Conservation (phyloP, 371 early-diverging fungal genomes). For the Synchytrium microbalum region DNA sequence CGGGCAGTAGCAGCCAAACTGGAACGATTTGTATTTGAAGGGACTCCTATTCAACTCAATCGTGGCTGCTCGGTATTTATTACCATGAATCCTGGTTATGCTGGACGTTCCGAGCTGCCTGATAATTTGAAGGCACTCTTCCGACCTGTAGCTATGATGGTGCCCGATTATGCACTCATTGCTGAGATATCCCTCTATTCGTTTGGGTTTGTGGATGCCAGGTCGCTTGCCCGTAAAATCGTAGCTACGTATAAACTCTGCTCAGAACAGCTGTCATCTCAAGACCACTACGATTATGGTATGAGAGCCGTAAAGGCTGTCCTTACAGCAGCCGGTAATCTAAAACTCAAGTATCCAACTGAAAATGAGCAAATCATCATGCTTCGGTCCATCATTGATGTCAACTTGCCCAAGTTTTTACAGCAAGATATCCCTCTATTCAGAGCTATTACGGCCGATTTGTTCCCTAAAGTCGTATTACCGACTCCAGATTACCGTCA, state of each 20-base stretch:
- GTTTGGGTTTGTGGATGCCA: slow-evolving; percentile 47
- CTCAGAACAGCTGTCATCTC: slow-evolving; percentile 49
- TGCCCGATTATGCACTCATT: slow-evolving; percentile 49
- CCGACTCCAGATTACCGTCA: slow-evolving; percentile 47
- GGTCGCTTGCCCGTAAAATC: slow-evolving; percentile 43
- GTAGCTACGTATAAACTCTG: slow-evolving; percentile 49
- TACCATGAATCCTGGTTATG: slow-evolving; percentile 59
- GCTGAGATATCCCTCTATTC: slow-evolving; percentile 50
- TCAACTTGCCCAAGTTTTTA: slow-evolving; percentile 48
- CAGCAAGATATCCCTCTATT: slow-evolving; percentile 47
- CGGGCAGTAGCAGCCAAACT: slow-evolving; percentile 41
- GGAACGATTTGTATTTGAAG: slow-evolving; percentile 50
- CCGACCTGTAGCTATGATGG: slow-evolving; percentile 52
- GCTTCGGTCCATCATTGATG: slow-evolving; percentile 47
- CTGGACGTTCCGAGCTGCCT: slow-evolving; percentile 49
- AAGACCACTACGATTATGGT: slow-evolving; percentile 53
- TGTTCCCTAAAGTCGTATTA: slow-evolving; percentile 45
- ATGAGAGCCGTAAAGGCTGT: slow-evolving; percentile 54
- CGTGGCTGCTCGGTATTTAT: slow-evolving; percentile 47
- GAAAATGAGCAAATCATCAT: slow-evolving; percentile 51
- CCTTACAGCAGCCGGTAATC: slow-evolving; percentile 47
- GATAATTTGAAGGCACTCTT: slow-evolving; percentile 52
- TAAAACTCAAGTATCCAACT: slow-evolving; percentile 43
- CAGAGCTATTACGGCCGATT: slow-evolving; percentile 44
- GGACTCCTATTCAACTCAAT: slow-evolving; percentile 44